These are phyloP conservation scores for Pseudogymnoascus sp. DNA, from an alignment of 2,329 filamentous ascomycete species.

Conservation along the genomic window DNA sequence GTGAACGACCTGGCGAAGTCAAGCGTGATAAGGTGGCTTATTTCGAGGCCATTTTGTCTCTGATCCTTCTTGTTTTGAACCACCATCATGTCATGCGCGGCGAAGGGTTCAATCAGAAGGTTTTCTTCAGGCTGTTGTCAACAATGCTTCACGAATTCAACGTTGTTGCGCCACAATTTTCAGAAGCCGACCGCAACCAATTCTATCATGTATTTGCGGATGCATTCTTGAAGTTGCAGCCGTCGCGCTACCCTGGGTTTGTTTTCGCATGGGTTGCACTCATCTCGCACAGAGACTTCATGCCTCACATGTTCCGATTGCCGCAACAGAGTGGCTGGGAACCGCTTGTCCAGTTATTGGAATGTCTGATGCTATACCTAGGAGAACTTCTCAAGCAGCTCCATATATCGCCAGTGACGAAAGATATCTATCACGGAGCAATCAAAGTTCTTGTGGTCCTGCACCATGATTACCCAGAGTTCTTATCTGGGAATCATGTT, in stretches of 20 bases:
- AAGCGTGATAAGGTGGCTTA: conserved; percentile 60
- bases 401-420: conserved; percentile 60
- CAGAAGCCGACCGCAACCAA: conserved; percentile 58
- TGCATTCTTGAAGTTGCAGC: conserved; percentile 66
- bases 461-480: conserved; percentile 92
- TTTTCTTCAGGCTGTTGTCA: conserved; percentile 87
- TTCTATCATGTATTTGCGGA: conserved; percentile 66
- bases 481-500: conserved; percentile 79
- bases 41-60: conserved; percentile 67
- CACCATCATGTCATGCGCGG: conserved; percentile 75
- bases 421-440: conserved; percentile 77
- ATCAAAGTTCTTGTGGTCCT: conserved; percentile 77
- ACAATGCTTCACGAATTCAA: conserved; percentile 71
- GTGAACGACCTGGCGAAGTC: conserved; percentile 49
- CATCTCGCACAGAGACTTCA: conserved; percentile 75
- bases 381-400: conserved; percentile 71
- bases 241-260: conserved; percentile 72
- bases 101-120: conserved; percentile 76
- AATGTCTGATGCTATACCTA: conserved; percentile 64
- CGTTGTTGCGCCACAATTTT: conserved; percentile 47
- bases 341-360: conserved; percentile 64
- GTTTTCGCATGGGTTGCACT: conserved; percentile 77
- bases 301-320: conserved; percentile 67
- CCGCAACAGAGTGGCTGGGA: conserved; percentile 67
- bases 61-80: conserved; percentile 75